A percentile compares a stretch with the other conserved stretches of the same genome.
These are phyloP conservation scores for Calonectria multiphialidica DNA, from an alignment of 2,329 filamentous ascomycete genomes.

Conservation along the genomic window DNA sequence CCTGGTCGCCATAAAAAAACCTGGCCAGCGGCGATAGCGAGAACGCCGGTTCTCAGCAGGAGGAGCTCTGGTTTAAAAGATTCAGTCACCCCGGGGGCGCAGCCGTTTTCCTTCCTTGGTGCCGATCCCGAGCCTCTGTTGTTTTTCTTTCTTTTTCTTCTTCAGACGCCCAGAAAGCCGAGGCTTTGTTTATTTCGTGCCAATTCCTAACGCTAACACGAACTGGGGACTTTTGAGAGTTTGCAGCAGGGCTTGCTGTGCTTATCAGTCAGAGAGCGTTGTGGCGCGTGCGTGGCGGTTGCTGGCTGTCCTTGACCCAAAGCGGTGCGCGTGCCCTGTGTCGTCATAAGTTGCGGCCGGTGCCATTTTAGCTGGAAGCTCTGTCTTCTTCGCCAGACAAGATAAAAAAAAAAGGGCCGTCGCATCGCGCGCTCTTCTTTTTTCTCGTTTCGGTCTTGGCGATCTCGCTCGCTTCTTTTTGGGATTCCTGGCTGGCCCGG, in stretches of 20 bases:
- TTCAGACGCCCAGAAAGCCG: neutral
- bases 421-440: neutral
- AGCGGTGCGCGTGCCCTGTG: constrained; percentile 39
- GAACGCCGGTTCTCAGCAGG: neutral
- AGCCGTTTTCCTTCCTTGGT: neutral
- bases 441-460: neutral
- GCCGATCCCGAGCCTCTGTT: neutral
- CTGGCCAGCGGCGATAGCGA: constrained; percentile 25
- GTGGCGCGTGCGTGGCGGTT: constrained; percentile 39
- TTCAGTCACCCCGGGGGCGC: constrained; percentile 24
- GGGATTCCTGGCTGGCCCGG: constrained; percentile 21
- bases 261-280: constrained; percentile 28
- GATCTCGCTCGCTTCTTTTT: constrained; percentile 5
- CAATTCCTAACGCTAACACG: neutral
- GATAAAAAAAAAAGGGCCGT: constrained; percentile 1
- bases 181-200: neutral
- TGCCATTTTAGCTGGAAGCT: constrained; percentile 36
- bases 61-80: constrained; percentile 2
- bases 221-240: constrained; percentile 6
- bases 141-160: neutral
- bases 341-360: constrained; percentile 41
- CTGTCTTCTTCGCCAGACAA: constrained; percentile 18
- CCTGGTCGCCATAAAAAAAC: constrained; percentile 13
- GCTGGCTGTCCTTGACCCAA: constrained; percentile 15
- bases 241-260: neutral